Evolutionary conservation across 306 rosid species (phyloP), one percentile per base, ranked within the genome.

Genomic region (Acacia acuminata): DNA sequence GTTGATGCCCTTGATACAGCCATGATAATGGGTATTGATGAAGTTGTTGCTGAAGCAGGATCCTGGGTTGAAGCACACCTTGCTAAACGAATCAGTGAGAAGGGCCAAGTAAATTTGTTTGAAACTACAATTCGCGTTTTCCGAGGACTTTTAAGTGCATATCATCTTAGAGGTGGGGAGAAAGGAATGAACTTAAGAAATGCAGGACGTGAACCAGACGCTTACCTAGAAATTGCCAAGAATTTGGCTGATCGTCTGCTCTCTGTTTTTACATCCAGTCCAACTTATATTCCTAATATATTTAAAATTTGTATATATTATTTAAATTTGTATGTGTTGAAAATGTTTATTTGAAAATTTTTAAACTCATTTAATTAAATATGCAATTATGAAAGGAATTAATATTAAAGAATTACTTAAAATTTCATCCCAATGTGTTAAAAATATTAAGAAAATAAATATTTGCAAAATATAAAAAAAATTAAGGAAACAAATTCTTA

Each of bases 131-230:
- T 96, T 60, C 94, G 99, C 68, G 87, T 96, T 84, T 73, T 96
- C 84, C 98, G 99, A 55, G 99, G 99, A 75, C 99, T 96, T 74
- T 88, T 96, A 81, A 94, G 99, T 81, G 99, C 99, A 42, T 92
- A 94, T 85, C 97, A 92, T 89, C 82, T 96, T 73, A 94, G 97
- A 82, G 85, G 85, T 34, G 90, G 84, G 72, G 89, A 87, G 42
- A 78, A 82, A 51, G 98, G 93, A 84, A 83, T 58, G 82, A 91
- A 85, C 82, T 27, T 79, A 11, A 86, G 86, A 50, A 87, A 82
- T 79, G 86, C 82, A 60, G 98, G 94, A 65, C 94, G 98, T 60
- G 92, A 89, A 60, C 90, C 97, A 7, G 56, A 83, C 77, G 89
- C 92, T 87, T 96, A 96, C 88, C 84, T 96, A 75, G 93, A 92